Base-by-base conservation (phyloP, 192 early-diverging fungal species). In the Rhizoclosmatium sp. region DNA sequence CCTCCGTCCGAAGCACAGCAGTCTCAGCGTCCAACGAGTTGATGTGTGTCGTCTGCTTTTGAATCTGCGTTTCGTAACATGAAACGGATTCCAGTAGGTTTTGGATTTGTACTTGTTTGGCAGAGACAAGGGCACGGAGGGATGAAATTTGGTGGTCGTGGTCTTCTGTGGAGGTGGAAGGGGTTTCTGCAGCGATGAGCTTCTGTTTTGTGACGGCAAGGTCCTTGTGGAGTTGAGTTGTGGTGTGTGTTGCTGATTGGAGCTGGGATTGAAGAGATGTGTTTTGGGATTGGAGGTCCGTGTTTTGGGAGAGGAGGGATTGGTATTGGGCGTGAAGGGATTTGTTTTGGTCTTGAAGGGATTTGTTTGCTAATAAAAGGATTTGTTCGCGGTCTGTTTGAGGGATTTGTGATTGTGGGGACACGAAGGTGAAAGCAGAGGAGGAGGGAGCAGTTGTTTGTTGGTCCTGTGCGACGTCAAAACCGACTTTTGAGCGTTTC, bases 331-430 rank as follows among this genome's bases (percentile, higher is more conserved):
- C 47, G 39, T n/a, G 16, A 16, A 9, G 14, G 4, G n/a, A 23
- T 49, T 56, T 39, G 21, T 62, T 46, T 75, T 75, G 72, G 45
- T 75, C 72, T 48, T 75, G 59, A 0, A 75, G 47, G n/a, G 72
- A 7, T 40, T 64, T 60, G 42, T 75, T 75, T 2, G 59, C 72
- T 5, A 75, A 44, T 5, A 31, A n/a, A n/a, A 75, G 72, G 23
- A 75, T 72, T n/a, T 16, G 41, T n/a, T 48, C 68, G 47, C 68
- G 68, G n/a, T 45, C 44, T 47, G 41, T 51, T 39, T 47, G 68
- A 31, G 54, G 19, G 19, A n/a, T 56, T 56, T 56, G 54, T 56
- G 54, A 14, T 56, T 56, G 19, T 16, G 16, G 40, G 67, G 16
- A 31, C 31, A 31, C 31, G 31, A 31, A 31, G 31, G 31, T 31